These are phyloP conservation scores for Solanum clarkiae DNA, from an alignment of 257 asterid species.

Conservation along the genomic window DNA sequence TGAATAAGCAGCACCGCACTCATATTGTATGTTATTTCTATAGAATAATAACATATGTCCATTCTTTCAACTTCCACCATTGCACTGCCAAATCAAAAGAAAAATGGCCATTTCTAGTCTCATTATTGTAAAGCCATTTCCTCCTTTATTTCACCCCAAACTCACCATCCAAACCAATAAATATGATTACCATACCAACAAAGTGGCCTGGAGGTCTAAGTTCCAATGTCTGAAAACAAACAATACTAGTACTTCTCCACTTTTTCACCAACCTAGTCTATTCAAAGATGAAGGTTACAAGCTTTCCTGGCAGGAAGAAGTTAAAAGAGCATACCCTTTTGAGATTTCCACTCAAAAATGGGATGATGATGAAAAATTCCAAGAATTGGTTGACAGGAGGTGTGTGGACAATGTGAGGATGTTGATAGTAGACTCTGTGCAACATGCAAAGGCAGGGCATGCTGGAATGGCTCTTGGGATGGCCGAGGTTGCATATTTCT, in stretches of 20 bases:
- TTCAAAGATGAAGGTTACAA: constrained; percentile 17
- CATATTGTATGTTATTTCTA: neutral
- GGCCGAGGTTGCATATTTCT: constrained; percentile 27
- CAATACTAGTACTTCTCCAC: neutral
- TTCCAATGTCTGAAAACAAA: neutral
- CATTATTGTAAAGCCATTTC: constrained; percentile 12
- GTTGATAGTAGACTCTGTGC: constrained; percentile 38
- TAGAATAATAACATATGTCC: too few species aligned
- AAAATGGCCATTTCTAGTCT: constrained; percentile 21
- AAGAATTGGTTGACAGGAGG: constrained; percentile 33
- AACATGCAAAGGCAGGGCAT: constrained; percentile 44
- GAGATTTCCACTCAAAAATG: neutral
- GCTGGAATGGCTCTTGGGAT: constrained; percentile 53
- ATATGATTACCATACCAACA: neutral
- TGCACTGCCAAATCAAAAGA: neutral
- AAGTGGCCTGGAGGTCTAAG: neutral
- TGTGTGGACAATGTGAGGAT: constrained; percentile 35
- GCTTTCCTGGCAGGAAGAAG: constrained; percentile 26
- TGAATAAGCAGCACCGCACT: neutral
- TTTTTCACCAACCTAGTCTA: neutral
- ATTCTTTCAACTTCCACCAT: neutral
- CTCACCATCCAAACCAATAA: neutral
- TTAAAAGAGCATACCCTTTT: constrained; percentile 13
- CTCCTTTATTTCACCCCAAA: neutral
- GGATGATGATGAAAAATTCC: constrained; percentile 18